Conservation (phyloP, 1,139 yeast species). For the Yarrowia galli region DNA sequence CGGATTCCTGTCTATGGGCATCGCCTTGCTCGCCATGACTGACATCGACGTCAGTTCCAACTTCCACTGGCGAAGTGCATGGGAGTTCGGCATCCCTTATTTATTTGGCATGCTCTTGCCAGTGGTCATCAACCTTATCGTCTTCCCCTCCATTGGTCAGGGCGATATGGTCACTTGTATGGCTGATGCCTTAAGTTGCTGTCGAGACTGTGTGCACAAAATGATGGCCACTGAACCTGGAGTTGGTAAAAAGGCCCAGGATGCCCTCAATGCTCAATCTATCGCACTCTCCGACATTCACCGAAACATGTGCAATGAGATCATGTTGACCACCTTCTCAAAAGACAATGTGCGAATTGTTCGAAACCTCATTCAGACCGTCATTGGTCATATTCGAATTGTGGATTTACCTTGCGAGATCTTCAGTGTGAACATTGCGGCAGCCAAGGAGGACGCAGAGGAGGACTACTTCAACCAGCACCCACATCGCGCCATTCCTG, state of each 20-base stretch:
- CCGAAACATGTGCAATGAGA: conserved; percentile 56
- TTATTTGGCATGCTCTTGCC: conserved; percentile 56
- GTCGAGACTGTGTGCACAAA: conserved; percentile 20
- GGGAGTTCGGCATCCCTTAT: conserved; percentile 58
- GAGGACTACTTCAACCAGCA: conserved; percentile 37
- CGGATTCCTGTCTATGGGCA: conserved; percentile 51
- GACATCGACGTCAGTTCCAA: conserved; percentile 43
- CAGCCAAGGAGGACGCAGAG: conserved; percentile 1
- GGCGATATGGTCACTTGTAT: conserved; percentile 28
- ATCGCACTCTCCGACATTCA: conserved; percentile 53
- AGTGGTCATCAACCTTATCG: conserved; percentile 49
- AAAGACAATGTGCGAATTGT: conserved; percentile 50
- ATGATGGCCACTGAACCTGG: conserved; percentile 37
- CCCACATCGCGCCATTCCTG: conserved; percentile 12
- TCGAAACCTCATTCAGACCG: conserved; percentile 55
- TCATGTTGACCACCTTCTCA: conserved; percentile 52
- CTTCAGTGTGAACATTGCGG: conserved; percentile 38
- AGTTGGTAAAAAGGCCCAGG: conserved; percentile 42
- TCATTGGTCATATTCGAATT: conserved; percentile 54
- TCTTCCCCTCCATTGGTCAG: conserved; percentile 50
- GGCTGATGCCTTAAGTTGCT: conserved; percentile 16
- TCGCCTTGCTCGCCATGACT: conserved; percentile 52
- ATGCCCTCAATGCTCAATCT: conserved; percentile 49
- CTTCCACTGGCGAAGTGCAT: conserved; percentile 51
- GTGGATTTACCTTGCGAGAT: conserved; percentile 51